phyloP scores from a whole-genome alignment of 2,329 filamentous ascomycete species.

The Beauveria sp. region DNA sequence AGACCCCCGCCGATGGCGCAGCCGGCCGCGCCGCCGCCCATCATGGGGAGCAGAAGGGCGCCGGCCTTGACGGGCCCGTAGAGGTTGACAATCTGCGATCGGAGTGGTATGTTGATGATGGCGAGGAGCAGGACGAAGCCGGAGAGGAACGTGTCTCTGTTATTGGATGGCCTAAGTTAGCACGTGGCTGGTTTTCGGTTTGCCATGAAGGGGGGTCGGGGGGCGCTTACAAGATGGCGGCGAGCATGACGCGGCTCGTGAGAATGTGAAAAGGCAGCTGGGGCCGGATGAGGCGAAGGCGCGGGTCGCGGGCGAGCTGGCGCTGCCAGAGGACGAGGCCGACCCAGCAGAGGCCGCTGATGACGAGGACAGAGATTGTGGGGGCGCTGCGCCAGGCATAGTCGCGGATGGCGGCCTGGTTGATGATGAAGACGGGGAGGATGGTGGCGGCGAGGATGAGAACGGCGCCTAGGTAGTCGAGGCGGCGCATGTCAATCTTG shows the following conservation, averaged over 20 bases:
- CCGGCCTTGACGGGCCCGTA: slow-evolving; percentile 18
- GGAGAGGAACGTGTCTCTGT: slow-evolving; percentile 14
- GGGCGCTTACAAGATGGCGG: slow-evolving; percentile 11
- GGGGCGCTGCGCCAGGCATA: slow-evolving; percentile 16
- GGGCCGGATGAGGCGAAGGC: slow-evolving; percentile 13
- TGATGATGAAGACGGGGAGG: slow-evolving; percentile 18
- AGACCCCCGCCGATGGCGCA: slow-evolving; percentile 15
- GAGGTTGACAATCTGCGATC: slow-evolving; percentile 18
- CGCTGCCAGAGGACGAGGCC: slow-evolving; percentile 16
- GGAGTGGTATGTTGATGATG: slow-evolving; percentile 18
- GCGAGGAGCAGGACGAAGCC: slow-evolving; percentile 17
- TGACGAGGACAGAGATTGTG: slow-evolving; percentile 14
- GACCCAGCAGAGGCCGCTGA: slow-evolving; percentile 15
- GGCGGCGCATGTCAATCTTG: not conserved
- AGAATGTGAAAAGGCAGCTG: slow-evolving; percentile 16
- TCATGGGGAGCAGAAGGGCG: slow-evolving; percentile 17
- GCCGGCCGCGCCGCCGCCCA: slow-evolving; percentile 16
- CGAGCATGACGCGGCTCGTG: slow-evolving; percentile 16
- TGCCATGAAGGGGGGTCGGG: not conserved
- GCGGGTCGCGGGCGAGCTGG: slow-evolving; percentile 9
- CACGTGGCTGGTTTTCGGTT: not conserved
- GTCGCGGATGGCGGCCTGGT: slow-evolving; percentile 16
- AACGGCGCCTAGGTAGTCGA: slow-evolving; percentile 12
- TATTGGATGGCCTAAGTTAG: not conserved
- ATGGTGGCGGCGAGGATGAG: slow-evolving; percentile 15